These are phyloP conservation scores for Cyclanthera cordifolia DNA, from an alignment of 306 rosid genomes.

Conservation along the genomic window DNA sequence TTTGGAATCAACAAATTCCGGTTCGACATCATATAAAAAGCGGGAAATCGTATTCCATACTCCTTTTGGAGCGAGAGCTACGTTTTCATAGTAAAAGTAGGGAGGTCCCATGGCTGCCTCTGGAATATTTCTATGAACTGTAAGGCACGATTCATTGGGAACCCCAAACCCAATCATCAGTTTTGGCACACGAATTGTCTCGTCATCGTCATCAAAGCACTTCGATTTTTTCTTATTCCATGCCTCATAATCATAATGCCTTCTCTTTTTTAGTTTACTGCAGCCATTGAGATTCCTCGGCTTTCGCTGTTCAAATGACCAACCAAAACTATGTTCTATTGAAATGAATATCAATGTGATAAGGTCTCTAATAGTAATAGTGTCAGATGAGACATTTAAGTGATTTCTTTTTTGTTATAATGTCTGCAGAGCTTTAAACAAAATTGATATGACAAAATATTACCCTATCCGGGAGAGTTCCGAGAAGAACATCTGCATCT, in stretches of 20 bases:
- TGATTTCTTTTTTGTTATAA: not conserved
- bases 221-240: constrained; percentile 43
- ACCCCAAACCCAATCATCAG: constrained; percentile 90
- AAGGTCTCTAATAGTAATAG: not conserved
- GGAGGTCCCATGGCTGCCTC: constrained; percentile 77
- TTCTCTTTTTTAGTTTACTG: constrained; percentile 39
- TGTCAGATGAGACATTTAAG: no score
- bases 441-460: constrained; percentile 3
- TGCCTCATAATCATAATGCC: constrained; percentile 34
- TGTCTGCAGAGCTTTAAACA: not conserved
- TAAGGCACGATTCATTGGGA: constrained; percentile 38
- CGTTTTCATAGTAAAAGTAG: constrained; percentile 88
- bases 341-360: constrained; percentile 4
- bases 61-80: constrained; percentile 89
- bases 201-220: constrained; percentile 54
- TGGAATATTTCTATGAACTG: constrained; percentile 41
- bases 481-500: constrained; percentile 42
- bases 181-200: constrained; percentile 53
- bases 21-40: constrained; percentile 63
- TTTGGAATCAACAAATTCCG: constrained; percentile 89
- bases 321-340: constrained; percentile 13
- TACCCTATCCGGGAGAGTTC: constrained; percentile 50
- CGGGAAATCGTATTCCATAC: constrained; percentile 86
- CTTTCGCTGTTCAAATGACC: constrained; percentile 40
- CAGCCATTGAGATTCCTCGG: constrained; percentile 10